Evolutionary conservation across 169 alveolate species (phyloP), one percentile per base, ranked within the genome.

Genomic region (Eimeria praecox): DNA sequence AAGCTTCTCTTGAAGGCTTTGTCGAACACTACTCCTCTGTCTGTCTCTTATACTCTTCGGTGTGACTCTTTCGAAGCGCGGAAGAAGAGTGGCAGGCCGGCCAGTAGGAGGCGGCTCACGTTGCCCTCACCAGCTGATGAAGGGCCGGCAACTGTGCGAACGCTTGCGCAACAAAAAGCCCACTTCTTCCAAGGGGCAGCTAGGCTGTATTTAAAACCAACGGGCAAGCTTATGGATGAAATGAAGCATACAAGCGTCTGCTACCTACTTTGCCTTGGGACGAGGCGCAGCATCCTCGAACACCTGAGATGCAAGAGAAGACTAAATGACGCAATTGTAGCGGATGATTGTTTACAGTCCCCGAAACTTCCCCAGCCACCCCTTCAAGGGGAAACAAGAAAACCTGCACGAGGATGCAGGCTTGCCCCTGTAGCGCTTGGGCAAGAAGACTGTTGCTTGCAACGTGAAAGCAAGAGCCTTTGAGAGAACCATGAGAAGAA

Each of bases 371-470:
- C 38, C 62, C 56, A 40, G 59, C 86, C 59, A 75, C 3, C 38
- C 18, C 35, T 44, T 75, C 33, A 42, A 16, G 62, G 56, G 20
- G 22, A 71, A n/a, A 14, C 52, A 35, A 80, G 52, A 20, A 71
- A 52, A 22, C 38, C 92, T 33, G 30, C 78, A 71, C 35, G 24
- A 35, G 46, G 56, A 54, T 46, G 18, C 75, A 35, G 80, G 46
- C 46, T 56, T 71, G 66, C n/a, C 30, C 69, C 56, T 85, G 78
- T 85, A 40, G 54, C 92, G 92, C 92, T 22, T 59, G 59, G 78
- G 92, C 62, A 59, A 85, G 40, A 85, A 85, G 40, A 85, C n/a
- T 6, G 92, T 56, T 22, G 75, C 92, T 35, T 85, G 92, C 54
- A 85, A 59, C 42, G 78, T 85, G 78, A 54, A 85, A 59, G 59